Conservation (phyloP, 768 basidiomycete species). For the Sarcomyxa edulis region DNA sequence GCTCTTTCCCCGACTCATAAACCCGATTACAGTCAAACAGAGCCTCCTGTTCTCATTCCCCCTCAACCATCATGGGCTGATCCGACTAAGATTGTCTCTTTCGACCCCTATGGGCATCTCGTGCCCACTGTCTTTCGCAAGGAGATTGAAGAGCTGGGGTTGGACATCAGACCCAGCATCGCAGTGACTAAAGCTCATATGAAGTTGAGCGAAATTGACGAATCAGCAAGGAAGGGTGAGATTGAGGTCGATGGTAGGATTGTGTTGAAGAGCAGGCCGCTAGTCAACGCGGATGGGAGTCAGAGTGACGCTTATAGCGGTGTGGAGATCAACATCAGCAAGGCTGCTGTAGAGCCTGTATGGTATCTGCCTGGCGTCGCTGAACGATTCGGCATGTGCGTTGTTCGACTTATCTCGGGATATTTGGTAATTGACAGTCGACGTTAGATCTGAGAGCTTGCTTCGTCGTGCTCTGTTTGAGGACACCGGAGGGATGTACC, state of each 20-base stretch:
- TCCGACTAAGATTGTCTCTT: constrained; percentile 76
- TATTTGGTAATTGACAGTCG: too few relatives aligned
- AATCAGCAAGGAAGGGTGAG: constrained; percentile 65
- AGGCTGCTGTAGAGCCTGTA: constrained; percentile 94
- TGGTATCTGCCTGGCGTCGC: constrained; percentile 96
- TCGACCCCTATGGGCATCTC: constrained; percentile 93
- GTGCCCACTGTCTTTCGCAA: constrained; percentile 65
- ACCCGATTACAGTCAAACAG: constrained; percentile 76
- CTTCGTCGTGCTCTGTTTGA: constrained; percentile 92
- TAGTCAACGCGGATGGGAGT: constrained; percentile 60
- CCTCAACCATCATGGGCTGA: constrained; percentile 77
- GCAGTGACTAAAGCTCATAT: constrained; percentile 91
- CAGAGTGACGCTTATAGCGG: constrained; percentile 58
- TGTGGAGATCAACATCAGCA: constrained; percentile 83
- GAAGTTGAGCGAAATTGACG: constrained; percentile 92
- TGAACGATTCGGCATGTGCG: constrained; percentile 88
- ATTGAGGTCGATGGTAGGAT: constrained; percentile 78
- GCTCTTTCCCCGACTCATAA: constrained; percentile 74
- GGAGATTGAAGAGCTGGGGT: constrained; percentile 55
- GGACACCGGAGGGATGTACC: constrained; percentile 94
- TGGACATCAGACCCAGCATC: constrained; percentile 91
- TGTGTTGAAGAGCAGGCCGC: constrained; percentile 62
- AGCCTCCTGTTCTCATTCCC: constrained; percentile 79
- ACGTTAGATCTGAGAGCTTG: constrained; percentile 76
- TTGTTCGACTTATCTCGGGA: constrained; percentile 10